Conservation (phyloP, 2,329 filamentous ascomycete genomes). For the Colletotrichum neosansevieriae region DNA sequence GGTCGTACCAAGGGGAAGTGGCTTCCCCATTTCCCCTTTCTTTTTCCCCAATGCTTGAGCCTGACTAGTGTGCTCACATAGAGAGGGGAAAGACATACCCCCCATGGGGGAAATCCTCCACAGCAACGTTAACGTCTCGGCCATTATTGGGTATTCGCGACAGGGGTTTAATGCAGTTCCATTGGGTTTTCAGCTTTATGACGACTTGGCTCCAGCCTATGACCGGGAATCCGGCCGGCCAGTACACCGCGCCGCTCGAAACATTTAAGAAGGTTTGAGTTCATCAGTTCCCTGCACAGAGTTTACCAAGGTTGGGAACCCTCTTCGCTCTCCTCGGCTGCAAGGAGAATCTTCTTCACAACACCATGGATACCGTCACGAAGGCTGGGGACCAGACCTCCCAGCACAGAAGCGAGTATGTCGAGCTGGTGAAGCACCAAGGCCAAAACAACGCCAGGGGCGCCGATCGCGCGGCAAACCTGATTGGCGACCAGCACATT, state of each 20-base stretch:
- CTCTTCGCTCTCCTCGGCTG: neutral
- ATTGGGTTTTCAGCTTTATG: conserved; percentile 2
- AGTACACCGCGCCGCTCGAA: neutral
- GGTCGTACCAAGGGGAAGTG: conserved; percentile 11
- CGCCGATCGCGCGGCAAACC: conserved; percentile 34
- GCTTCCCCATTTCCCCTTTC: neutral
- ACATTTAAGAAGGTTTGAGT: conserved; percentile 30
- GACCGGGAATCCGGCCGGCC: neutral
- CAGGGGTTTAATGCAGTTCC: conserved; percentile 8
- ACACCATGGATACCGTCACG: conserved; percentile 14
- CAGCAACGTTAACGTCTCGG: neutral
- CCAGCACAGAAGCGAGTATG: conserved; percentile 29
- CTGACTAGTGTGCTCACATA: conserved; percentile 11
- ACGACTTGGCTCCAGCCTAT: conserved; percentile 14
- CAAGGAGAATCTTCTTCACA: neutral
- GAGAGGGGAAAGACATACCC: conserved; percentile 4
- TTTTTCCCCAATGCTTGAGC: conserved; percentile 10
- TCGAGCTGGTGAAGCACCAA: conserved; percentile 34
- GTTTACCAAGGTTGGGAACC: neutral
- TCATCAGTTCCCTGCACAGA: neutral
- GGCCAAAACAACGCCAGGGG: conserved; percentile 20
- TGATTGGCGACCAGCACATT: conserved; percentile 37
- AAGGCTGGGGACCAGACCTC: conserved; percentile 26
- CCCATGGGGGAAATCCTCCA: conserved; percentile 26
- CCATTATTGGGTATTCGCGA: conserved; percentile 9